Conservation (phyloP, 1,284 basidiomycete species). For the Ceratobasidium papillatum region DNA sequence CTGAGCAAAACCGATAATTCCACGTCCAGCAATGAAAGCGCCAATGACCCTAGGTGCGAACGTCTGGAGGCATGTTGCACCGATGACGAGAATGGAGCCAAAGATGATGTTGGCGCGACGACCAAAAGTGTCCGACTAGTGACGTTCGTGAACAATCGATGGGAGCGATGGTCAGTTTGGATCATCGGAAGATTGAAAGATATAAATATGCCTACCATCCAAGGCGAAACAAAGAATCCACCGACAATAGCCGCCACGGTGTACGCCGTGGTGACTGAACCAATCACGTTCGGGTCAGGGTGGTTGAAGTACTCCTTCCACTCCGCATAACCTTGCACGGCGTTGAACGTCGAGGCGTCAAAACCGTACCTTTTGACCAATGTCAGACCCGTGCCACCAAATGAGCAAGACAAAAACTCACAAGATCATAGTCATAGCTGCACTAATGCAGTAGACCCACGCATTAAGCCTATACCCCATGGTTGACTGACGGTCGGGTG, state of each 20-base stretch:
- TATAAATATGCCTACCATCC: constrained; percentile 20
- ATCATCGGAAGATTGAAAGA: not conserved
- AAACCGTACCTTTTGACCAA: constrained; percentile 21
- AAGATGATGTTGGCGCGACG: constrained; percentile 34
- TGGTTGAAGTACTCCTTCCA: constrained; percentile 40
- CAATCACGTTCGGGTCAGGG: constrained; percentile 35
- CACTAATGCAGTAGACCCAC: constrained; percentile 40
- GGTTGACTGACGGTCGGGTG: not conserved
- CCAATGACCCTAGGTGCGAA: constrained; percentile 36
- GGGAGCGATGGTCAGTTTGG: constrained; percentile 14
- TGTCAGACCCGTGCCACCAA: not conserved
- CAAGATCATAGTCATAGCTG: constrained; percentile 39
- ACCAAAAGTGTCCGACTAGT: constrained; percentile 38
- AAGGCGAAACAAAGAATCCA: constrained; percentile 39
- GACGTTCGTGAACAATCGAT: not conserved
- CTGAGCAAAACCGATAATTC: constrained; percentile 35
- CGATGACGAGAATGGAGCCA: constrained; percentile 36
- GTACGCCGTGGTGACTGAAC: constrained; percentile 31
- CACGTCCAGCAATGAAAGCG: constrained; percentile 38
- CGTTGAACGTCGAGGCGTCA: constrained; percentile 40
- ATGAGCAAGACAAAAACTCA: not conserved
- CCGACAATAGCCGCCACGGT: constrained; percentile 35
- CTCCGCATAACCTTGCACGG: constrained; percentile 36
- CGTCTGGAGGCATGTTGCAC: constrained; percentile 32
- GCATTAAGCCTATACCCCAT: constrained; percentile 38